Evolutionary conservation across 192 early-diverging fungal genomes (phyloP).

Genomic region (Umbelopsis vinacea): DNA sequence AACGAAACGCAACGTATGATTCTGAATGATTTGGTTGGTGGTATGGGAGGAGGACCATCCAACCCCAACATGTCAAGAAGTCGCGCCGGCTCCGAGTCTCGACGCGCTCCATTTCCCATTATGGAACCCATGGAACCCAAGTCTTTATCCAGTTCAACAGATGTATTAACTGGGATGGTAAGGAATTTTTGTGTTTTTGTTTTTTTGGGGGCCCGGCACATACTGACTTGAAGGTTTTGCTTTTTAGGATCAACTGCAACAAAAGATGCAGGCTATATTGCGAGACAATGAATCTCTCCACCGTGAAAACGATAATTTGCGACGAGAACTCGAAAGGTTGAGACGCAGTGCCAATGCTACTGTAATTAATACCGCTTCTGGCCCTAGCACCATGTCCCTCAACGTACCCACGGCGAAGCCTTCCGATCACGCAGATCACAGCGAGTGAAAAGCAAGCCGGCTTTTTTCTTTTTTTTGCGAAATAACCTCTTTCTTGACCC

Average conservation of each 20-base stretch:
- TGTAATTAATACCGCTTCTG: constrained; percentile 14
- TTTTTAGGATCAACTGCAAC: constrained; percentile 23
- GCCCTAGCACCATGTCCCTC: neutral
- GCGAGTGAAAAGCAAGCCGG: too few relatives aligned
- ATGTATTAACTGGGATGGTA: constrained; percentile 11
- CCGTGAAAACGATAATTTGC: constrained; percentile 32
- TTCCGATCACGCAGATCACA: neutral
- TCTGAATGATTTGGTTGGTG: constrained; percentile 36
- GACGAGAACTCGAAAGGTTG: constrained; percentile 29
- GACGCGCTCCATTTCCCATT: neutral
- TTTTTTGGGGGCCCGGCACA: too few relatives aligned
- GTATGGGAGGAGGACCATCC: neutral
- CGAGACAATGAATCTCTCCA: constrained; percentile 33
- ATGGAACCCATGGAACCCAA: constrained; percentile 12
- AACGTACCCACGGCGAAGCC: neutral
- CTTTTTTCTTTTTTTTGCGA: too few relatives aligned
- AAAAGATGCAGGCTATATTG: constrained; percentile 18
- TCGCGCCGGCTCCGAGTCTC: constrained; percentile 21
- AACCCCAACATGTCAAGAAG: neutral
- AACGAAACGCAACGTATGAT: constrained; percentile 50
- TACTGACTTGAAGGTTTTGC: too few relatives aligned
- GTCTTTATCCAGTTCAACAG: neutral
- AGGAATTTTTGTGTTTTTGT: too few relatives aligned
- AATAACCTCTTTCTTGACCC: neutral
- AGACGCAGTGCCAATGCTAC: constrained; percentile 13